phyloP scores from a whole-genome alignment of 176 grass and related monocot genomes.

The Pharus latifolius region DNA sequence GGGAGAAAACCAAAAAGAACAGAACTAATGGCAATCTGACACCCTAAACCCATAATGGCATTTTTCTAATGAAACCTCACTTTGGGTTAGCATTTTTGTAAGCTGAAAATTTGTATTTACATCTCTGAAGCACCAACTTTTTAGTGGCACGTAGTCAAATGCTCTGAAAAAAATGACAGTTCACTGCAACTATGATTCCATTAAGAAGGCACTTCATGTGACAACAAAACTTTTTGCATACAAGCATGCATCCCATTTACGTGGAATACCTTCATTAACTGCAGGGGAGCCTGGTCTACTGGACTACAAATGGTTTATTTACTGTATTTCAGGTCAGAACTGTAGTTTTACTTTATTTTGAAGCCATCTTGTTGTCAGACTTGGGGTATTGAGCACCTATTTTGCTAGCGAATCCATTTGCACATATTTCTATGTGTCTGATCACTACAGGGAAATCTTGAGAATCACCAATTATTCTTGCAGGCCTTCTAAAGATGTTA shows the following conservation, averaged over 20 bases:
- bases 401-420: neutral
- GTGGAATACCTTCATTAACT: conserved; percentile 11
- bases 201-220: too few species aligned
- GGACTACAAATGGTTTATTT: conserved; percentile 76
- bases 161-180: too few species aligned
- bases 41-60: too few species aligned
- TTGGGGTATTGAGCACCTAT: conserved; percentile 15
- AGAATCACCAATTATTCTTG: neutral
- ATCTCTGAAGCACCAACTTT: too few species aligned
- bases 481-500: conserved; percentile 1
- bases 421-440: neutral
- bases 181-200: too few species aligned
- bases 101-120: too few species aligned
- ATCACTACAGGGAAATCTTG: neutral
- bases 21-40: too few species aligned
- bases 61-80: too few species aligned
- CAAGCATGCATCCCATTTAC: neutral
- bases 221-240: too few species aligned
- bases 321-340: conserved; percentile 63
- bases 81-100: too few species aligned
- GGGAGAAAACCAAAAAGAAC: too few species aligned
- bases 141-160: too few species aligned
- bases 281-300: conserved; percentile 85
- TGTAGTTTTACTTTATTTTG: neutral
- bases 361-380: conserved; percentile 11